These are phyloP conservation scores for Calonectria leucothoes DNA, from an alignment of 2,329 filamentous ascomycete genomes.

Conservation along the genomic window DNA sequence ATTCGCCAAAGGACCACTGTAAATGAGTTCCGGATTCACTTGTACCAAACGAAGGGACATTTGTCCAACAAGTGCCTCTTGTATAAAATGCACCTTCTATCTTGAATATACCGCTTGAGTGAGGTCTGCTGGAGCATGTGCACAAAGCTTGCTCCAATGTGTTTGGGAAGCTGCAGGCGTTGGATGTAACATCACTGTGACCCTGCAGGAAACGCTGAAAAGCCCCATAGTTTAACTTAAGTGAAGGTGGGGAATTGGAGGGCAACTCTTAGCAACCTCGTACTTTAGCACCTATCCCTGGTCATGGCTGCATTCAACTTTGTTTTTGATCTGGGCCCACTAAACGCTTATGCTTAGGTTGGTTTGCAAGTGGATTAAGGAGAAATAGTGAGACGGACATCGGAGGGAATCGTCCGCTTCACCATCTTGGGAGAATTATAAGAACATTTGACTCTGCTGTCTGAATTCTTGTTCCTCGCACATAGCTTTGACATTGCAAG, in stretches of 20 bases:
- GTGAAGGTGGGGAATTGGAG: not conserved
- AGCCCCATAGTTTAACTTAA: not conserved
- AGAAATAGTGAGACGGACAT: not conserved
- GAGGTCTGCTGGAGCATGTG: not conserved
- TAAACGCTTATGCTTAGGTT: not conserved
- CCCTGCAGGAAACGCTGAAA: not conserved
- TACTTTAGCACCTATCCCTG: not conserved
- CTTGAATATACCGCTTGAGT: not conserved
- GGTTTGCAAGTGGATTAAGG: not conserved
- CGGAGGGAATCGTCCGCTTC: not conserved
- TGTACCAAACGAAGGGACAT: not conserved
- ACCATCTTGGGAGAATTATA: not conserved
- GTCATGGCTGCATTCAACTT: not conserved
- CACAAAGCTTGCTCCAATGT: not conserved
- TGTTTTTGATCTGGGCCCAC: not conserved
- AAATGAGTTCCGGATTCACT: not conserved
- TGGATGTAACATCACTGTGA: not conserved
- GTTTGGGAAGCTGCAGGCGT: not conserved
- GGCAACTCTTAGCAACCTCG: not conserved
- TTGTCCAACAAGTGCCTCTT: not conserved
- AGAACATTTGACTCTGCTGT: not conserved
- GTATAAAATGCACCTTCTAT: not conserved
- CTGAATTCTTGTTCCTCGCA: not conserved
- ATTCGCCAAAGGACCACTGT: not conserved
- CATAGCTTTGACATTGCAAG: not conserved